Conservation (phyloP, 306 rosid genomes). For the Fragaria vesca region DNA sequence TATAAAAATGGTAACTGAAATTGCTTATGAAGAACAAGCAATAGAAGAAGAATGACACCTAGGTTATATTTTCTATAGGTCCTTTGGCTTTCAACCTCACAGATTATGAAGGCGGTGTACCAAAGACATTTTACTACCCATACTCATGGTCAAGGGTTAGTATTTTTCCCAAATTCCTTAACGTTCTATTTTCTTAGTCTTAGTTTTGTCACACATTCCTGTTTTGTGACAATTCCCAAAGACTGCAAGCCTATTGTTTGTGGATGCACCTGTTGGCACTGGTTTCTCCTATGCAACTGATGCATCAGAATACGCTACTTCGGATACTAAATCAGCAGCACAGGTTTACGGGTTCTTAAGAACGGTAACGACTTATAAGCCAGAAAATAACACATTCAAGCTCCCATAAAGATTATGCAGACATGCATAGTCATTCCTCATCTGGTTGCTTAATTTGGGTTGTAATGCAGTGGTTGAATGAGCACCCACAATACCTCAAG, state of each 20-base stretch:
- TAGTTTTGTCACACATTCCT: background rate
- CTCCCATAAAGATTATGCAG: background rate
- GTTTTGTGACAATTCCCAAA: background rate
- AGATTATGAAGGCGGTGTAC: slow-evolving; percentile 7
- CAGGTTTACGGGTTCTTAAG: slow-evolving; percentile 14
- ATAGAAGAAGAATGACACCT: background rate
- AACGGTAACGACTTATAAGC: slow-evolving; percentile 5
- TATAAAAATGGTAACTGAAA: background rate
- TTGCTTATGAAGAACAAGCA: background rate
- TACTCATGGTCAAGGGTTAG: slow-evolving; percentile 26
- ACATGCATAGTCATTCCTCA: background rate
- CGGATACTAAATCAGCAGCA: slow-evolving; percentile 18
- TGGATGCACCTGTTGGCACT: slow-evolving; percentile 30
- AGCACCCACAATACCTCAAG: slow-evolving; percentile 15
- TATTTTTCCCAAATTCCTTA: background rate
- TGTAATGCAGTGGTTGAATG: slow-evolving; percentile 26
- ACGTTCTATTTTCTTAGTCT: background rate
- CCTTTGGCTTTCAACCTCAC: slow-evolving; percentile 22
- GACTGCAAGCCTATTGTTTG: slow-evolving; percentile 24
- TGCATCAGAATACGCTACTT: slow-evolving; percentile 1
- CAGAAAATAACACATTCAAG: background rate
- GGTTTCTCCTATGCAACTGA: slow-evolving; percentile 29
- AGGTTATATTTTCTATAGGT: background rate
- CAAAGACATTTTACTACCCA: slow-evolving; percentile 16
- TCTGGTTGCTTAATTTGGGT: background rate